Percentiles rank a stretch among this genome's conserved stretches.
Evolutionary conservation across 2,329 filamentous ascomycete species (phyloP).

Genomic region (Coniochaeta sp.): DNA sequence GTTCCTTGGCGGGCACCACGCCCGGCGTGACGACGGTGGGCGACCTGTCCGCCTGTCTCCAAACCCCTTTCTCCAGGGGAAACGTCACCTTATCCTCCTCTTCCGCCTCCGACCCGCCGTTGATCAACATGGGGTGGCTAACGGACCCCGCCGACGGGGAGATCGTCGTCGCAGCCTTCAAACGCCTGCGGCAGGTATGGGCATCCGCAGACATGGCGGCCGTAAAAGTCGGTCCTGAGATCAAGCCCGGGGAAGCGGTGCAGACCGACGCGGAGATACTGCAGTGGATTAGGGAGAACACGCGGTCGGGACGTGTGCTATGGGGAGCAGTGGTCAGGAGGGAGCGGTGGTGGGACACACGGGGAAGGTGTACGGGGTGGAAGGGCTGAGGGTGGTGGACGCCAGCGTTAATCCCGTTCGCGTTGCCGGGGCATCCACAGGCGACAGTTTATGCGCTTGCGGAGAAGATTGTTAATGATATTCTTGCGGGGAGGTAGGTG

Average conservation of each 20-base stretch:
- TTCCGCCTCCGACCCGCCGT: slow-evolving; percentile 14
- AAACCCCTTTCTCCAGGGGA: slow-evolving; percentile 8
- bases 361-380: background rate
- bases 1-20: background rate
- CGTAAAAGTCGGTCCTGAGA: slow-evolving; percentile 27
- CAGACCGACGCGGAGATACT: slow-evolving; percentile 34
- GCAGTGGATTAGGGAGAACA: slow-evolving; percentile 16
- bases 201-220: slow-evolving; percentile 18
- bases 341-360: background rate
- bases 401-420: background rate
- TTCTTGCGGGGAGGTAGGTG: background rate
- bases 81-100: slow-evolving; percentile 14
- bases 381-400: background rate
- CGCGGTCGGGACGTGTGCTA: slow-evolving; percentile 7
- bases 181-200: slow-evolving; percentile 28
- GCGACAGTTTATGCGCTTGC: background rate
- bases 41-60: too few species aligned
- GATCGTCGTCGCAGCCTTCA: slow-evolving; percentile 30
- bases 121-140: slow-evolving; percentile 27
- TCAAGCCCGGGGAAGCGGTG: slow-evolving; percentile 27
- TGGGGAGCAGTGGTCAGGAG: background rate
- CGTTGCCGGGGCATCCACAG: background rate
- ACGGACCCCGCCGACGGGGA: slow-evolving; percentile 28
- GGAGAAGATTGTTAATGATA: background rate
- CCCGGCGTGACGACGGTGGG: too few species aligned